Percentiles rank a stretch among this genome's conserved stretches.
phyloP scores from a whole-genome alignment of 1,139 yeast genomes.

The Tardiomyces depauwii region DNA sequence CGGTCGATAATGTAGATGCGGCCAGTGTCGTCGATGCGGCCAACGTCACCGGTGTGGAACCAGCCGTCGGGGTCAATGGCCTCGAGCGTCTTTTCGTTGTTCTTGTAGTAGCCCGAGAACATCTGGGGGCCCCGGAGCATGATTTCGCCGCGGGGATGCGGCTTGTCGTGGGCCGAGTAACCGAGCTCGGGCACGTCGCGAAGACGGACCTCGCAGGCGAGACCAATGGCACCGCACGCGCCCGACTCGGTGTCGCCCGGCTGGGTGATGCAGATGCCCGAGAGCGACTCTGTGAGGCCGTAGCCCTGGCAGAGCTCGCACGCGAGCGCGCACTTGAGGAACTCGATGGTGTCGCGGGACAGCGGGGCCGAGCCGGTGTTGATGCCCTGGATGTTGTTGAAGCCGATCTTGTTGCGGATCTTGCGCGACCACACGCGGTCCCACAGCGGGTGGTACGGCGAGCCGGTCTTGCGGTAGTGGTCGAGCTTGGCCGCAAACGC shows the following conservation, averaged over 20 bases:
- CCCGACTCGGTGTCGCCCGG: slow-evolving; percentile 39
- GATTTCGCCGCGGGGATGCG: slow-evolving; percentile 46
- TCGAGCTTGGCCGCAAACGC: slow-evolving; percentile 31
- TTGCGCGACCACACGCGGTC: slow-evolving; percentile 41
- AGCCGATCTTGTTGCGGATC: slow-evolving; percentile 46
- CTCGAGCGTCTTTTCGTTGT: slow-evolving; percentile 40
- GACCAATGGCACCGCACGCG: slow-evolving; percentile 50
- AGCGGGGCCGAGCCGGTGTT: slow-evolving; percentile 72
- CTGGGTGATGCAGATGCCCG: slow-evolving; percentile 42
- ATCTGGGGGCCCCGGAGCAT: slow-evolving; percentile 59
- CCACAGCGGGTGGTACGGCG: slow-evolving; percentile 29
- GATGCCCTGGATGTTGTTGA: slow-evolving; percentile 35
- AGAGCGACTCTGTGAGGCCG: slow-evolving; percentile 68
- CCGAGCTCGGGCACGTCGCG: slow-evolving; percentile 61
- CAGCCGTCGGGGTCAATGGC: slow-evolving; percentile 56
- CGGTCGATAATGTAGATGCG: slow-evolving; percentile 57
- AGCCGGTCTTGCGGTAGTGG: slow-evolving; percentile 27
- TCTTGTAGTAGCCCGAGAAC: slow-evolving; percentile 49
- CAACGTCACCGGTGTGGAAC: slow-evolving; percentile 73
- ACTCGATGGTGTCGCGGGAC: slow-evolving; percentile 44
- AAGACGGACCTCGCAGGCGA: slow-evolving; percentile 46
- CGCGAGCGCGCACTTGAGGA: slow-evolving; percentile 51
- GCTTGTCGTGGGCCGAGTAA: slow-evolving; percentile 41
- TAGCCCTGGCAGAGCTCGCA: slow-evolving; percentile 59
- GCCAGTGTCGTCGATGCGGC: slow-evolving; percentile 41